phyloP scores from a whole-genome alignment of 768 basidiomycete genomes.

The Xerocomus brunneocitrinus region DNA sequence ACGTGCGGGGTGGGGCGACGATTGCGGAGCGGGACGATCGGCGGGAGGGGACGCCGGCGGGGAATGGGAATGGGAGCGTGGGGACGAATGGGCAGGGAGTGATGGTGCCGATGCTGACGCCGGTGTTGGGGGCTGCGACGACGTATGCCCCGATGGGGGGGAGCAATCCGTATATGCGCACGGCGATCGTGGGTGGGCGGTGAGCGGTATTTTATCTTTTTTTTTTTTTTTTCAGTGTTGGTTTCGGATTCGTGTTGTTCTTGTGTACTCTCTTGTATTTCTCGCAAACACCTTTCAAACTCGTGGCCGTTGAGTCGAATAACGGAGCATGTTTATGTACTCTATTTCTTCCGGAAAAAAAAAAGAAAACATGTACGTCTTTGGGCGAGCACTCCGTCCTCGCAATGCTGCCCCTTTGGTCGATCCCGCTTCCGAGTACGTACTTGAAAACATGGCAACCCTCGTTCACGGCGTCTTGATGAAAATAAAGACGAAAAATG shows the following conservation, averaged over 20 bases:
- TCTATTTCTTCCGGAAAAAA: too few species aligned
- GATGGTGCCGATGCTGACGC: slow-evolving; percentile 42
- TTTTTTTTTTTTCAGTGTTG: neutral
- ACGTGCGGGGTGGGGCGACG: slow-evolving; percentile 71
- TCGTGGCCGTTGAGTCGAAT: too few species aligned
- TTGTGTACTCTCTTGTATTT: slow-evolving; percentile 30
- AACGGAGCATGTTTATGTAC: too few species aligned
- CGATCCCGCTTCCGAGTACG: neutral
- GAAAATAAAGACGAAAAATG: too few species aligned
- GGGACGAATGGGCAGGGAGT: slow-evolving; percentile 15
- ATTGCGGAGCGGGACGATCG: slow-evolving; percentile 47
- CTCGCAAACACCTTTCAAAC: too few species aligned
- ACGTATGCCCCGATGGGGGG: slow-evolving; percentile 56
- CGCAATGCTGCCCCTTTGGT: neutral
- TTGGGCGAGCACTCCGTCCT: neutral
- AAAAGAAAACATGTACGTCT: neutral
- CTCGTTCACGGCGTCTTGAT: neutral
- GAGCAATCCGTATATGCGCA: slow-evolving; percentile 63
- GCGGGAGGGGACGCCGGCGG: slow-evolving; percentile 44
- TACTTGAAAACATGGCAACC: neutral
- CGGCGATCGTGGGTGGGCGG: slow-evolving; percentile 53
- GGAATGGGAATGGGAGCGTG: slow-evolving; percentile 11
- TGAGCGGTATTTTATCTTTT: slow-evolving; percentile 30
- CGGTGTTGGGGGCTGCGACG: slow-evolving; percentile 40
- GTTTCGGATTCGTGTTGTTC: slow-evolving; percentile 22